These are phyloP conservation scores for Fusarium metavorans DNA, from an alignment of 2,329 filamentous ascomycete genomes.

Conservation along the genomic window DNA sequence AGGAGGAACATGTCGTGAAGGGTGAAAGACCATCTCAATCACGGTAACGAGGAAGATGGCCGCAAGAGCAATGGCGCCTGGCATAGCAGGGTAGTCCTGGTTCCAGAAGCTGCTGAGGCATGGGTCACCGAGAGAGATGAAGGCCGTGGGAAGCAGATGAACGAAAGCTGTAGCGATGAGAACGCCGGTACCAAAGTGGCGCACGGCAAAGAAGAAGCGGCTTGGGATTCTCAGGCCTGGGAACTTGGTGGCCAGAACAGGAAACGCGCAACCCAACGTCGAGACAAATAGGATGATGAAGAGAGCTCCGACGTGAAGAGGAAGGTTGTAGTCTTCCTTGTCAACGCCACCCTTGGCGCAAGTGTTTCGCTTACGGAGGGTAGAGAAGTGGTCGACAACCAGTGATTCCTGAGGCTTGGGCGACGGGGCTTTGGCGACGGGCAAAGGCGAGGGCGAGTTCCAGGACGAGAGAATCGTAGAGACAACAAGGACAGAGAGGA, in stretches of 20 bases:
- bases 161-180: conserved; percentile 82
- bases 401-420: conserved; percentile 17
- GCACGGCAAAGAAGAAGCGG: conserved; percentile 67
- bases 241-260: conserved; percentile 65
- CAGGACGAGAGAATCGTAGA: conserved; percentile 48
- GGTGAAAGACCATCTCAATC: conserved; percentile 78
- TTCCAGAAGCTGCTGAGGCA: conserved; percentile 83
- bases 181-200: conserved; percentile 84
- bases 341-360: conserved; percentile 47
- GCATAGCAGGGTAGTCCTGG: conserved; percentile 79
- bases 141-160: conserved; percentile 76
- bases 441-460: conserved; percentile 26
- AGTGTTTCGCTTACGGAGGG: conserved; percentile 44
- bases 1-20: conserved; percentile 50
- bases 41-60: conserved; percentile 83
- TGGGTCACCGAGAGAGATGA: conserved; percentile 70
- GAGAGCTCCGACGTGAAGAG: conserved; percentile 69
- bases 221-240: conserved; percentile 66
- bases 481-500: conserved; percentile 55
- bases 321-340: conserved; percentile 62
- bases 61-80: conserved; percentile 83
- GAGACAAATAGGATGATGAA: conserved; percentile 62
- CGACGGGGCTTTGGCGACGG: neutral
- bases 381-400: conserved; percentile 23
- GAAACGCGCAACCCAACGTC: conserved; percentile 64